Conservation (phyloP, 2,329 filamentous ascomycete species). For the Stachybotrys elegans region DNA sequence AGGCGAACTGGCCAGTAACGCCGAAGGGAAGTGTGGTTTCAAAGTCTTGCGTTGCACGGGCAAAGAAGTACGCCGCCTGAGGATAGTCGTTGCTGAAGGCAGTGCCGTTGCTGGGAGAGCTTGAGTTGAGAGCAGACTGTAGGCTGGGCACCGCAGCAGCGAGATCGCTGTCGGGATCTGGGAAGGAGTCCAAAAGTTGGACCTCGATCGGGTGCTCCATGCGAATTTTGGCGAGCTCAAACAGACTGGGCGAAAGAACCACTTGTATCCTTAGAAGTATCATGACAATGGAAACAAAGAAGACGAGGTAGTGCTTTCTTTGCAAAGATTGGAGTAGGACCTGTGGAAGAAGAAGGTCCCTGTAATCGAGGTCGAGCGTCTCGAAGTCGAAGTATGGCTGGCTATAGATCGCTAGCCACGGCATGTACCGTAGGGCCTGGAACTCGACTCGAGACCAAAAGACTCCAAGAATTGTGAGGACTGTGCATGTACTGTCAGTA, state of each 20-base stretch:
- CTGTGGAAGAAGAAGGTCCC: neutral
- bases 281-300: neutral
- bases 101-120: too few species aligned
- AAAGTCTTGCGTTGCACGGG: neutral
- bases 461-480: neutral
- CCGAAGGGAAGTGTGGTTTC: neutral
- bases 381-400: neutral
- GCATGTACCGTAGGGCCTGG: neutral
- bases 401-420: neutral
- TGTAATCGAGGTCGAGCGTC: neutral
- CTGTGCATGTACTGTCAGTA: too few species aligned
- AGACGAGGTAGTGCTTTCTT: neutral
- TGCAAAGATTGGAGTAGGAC: neutral
- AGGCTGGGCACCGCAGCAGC: neutral
- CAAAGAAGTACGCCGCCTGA: neutral
- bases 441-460: conserved; percentile 3
- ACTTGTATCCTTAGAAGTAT: neutral
- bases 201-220: neutral
- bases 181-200: neutral
- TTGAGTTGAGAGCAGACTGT: too few species aligned
- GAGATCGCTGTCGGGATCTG: too few species aligned
- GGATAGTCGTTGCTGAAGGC: neutral
- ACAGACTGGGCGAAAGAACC: neutral
- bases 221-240: neutral
- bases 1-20: neutral